Evolutionary conservation across 2,329 filamentous ascomycete species (phyloP).

Genomic region (Colletotrichum cuscutae): DNA sequence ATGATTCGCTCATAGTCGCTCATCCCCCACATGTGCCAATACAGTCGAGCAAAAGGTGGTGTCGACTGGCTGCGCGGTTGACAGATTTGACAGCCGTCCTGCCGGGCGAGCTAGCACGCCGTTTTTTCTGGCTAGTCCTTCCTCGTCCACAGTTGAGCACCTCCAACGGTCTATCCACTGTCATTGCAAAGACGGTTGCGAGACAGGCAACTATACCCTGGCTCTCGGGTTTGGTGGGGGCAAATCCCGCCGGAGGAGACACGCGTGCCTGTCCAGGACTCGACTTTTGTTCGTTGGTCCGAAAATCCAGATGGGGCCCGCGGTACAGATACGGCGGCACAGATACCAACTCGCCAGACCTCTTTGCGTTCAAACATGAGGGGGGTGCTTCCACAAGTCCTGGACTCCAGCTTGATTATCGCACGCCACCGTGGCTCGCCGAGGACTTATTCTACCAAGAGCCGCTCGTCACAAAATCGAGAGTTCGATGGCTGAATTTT

Average conservation of each 20-base stretch:
- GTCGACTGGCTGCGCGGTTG: not conserved
- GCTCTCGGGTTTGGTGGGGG: not conserved
- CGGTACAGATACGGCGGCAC: not conserved
- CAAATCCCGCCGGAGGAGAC: not conserved
- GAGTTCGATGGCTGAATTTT: slow-evolving; percentile 16
- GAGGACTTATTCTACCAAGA: not conserved
- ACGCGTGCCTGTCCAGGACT: not conserved
- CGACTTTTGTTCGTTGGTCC: not conserved
- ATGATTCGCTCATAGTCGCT: slow-evolving; percentile 2
- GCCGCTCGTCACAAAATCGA: slow-evolving; percentile 3
- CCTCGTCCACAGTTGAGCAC: not conserved
- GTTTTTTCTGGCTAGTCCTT: not conserved
- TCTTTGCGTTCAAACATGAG: not conserved
- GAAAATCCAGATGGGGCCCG: not conserved
- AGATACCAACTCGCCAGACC: not conserved
- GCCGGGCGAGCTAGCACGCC: not conserved
- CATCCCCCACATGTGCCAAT: not conserved
- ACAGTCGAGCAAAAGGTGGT: not conserved
- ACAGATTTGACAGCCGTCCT: slow-evolving; percentile 5
- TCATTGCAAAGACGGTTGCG: not conserved
- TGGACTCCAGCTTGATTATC: not conserved
- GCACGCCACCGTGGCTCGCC: not conserved
- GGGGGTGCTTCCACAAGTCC: not conserved
- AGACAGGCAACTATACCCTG: not conserved
- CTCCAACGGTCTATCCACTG: not conserved